Conservation (phyloP, 345 rosid species). For the Euphorbia tirucalli region DNA sequence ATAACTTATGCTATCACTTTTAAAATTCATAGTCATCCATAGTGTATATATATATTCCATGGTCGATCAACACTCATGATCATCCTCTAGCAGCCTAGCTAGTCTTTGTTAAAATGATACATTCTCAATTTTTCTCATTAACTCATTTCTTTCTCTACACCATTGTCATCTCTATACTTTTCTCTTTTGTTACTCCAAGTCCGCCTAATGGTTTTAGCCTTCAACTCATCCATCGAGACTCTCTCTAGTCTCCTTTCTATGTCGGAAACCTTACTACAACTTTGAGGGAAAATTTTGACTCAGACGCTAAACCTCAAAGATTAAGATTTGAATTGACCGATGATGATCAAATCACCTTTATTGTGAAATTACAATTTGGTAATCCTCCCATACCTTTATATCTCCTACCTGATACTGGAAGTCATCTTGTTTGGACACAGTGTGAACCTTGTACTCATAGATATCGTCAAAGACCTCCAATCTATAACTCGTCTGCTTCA, state of each 20-base stretch:
- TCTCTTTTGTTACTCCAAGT: background rate
- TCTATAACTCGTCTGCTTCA: slow-evolving; percentile 5
- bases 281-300: background rate
- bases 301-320: background rate
- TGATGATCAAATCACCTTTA: background rate
- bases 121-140: background rate
- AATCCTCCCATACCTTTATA: background rate
- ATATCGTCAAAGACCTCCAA: background rate
- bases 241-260: background rate
- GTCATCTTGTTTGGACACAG: background rate
- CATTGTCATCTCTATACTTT: background rate
- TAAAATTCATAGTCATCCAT: too few relatives aligned
- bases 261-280: background rate
- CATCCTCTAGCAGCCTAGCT: too few relatives aligned
- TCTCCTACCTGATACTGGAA: background rate
- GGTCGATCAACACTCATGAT: too few relatives aligned
- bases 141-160: too few relatives aligned
- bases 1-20: too few relatives aligned
- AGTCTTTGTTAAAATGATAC: background rate
- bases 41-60: too few relatives aligned
- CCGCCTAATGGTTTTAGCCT: background rate
- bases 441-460: background rate
- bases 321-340: background rate
- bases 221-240: background rate
- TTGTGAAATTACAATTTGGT: background rate